Evolutionary conservation across 2,329 filamentous ascomycete genomes (phyloP), one percentile per base, ranked within the genome.

Genomic region (Pseudocercospora macadamiae): DNA sequence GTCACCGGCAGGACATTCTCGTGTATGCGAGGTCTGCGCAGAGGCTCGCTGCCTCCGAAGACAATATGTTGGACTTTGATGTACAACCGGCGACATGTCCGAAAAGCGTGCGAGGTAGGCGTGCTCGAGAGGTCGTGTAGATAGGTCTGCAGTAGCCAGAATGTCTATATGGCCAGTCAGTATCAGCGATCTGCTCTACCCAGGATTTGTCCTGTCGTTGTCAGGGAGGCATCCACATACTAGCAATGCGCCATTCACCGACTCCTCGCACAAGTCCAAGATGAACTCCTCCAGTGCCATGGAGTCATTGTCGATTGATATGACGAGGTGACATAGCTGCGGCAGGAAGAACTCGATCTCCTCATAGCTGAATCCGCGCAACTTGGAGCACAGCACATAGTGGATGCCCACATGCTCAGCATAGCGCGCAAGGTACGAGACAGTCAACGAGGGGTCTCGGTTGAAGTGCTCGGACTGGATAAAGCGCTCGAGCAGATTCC

Each of bases 391-490:
- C 64, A 95, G 85, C 63, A 92, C 89, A 81, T 93, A 91, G 78
- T 93, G 90, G 72, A 95, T 93, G 70, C 90, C 90, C 74, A 95
- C 89, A 82, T 95, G 89, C 77, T 93, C 88, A 74, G 90, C 89
- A 79, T 95, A 95, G 70, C 90, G 90, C 90, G 90, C 90, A 72
- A 95, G 86, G 78, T 95, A 95, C 66, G 90, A 91, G 74, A 95
- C 90, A 62, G 90, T 89, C 76, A 95, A 87, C 76, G 92, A 93
- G 64, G 91, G 90, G 78, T 93, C 89, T 79, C 90, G 88, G 81
- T 93, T 93, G 83, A 95, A 95, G 82, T 95, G 89, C 82, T 95
- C 90, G 81, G 89, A 92, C 84, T 93, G 90, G 81, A 95, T 87
- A 85, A 93, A 93, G 78, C 90, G 87, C 82, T 91, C 89, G 75